A percentile compares a stretch with the other conserved stretches of the same genome.
phyloP scores from a whole-genome alignment of 1,284 basidiomycete genomes.

The Tilletia indica region DNA sequence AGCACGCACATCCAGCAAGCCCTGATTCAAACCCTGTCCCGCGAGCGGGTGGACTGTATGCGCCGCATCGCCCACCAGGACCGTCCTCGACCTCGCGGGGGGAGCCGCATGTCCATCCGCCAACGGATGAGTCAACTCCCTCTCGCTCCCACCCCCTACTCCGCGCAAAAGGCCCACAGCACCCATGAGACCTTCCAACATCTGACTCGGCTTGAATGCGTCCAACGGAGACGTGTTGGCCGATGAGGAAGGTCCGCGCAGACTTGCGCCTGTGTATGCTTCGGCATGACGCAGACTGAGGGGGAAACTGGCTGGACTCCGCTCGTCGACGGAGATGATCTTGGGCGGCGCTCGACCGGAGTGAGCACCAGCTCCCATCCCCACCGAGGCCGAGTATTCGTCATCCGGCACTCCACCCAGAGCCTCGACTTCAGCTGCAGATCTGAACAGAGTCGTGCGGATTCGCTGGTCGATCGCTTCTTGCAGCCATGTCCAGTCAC shows the following conservation, averaged over 20 bases:
- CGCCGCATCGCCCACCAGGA: conserved; percentile 90
- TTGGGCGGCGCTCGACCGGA: conserved; percentile 64
- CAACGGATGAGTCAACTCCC: neutral
- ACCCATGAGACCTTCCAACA: conserved; percentile 15
- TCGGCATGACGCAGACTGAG: conserved; percentile 84
- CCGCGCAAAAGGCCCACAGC: neutral
- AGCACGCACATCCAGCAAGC: conserved; percentile 70
- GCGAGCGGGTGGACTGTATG: conserved; percentile 96
- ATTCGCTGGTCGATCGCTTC: conserved; percentile 25
- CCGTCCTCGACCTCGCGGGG: conserved; percentile 60
- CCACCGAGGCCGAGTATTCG: conserved; percentile 17
- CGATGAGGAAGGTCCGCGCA: neutral
- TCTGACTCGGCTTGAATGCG: conserved; percentile 1
- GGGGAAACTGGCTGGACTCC: conserved; percentile 86
- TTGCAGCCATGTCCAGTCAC: conserved; percentile 35
- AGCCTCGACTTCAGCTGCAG: conserved; percentile 30
- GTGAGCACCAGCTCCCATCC: neutral
- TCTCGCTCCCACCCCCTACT: neutral
- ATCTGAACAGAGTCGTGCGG: conserved; percentile 23
- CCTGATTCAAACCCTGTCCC: conserved; percentile 92
- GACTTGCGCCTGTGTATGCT: conserved; percentile 69
- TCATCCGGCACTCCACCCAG: conserved; percentile 35
- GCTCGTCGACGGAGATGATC: conserved; percentile 70
- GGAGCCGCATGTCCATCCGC: conserved; percentile 7
- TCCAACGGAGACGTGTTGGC: conserved; percentile 24